Percentiles rank a stretch among this genome's conserved stretches.
These are phyloP conservation scores for Tylopilus cervinicoccineus DNA, from an alignment of 768 basidiomycete species.

Conservation along the genomic window DNA sequence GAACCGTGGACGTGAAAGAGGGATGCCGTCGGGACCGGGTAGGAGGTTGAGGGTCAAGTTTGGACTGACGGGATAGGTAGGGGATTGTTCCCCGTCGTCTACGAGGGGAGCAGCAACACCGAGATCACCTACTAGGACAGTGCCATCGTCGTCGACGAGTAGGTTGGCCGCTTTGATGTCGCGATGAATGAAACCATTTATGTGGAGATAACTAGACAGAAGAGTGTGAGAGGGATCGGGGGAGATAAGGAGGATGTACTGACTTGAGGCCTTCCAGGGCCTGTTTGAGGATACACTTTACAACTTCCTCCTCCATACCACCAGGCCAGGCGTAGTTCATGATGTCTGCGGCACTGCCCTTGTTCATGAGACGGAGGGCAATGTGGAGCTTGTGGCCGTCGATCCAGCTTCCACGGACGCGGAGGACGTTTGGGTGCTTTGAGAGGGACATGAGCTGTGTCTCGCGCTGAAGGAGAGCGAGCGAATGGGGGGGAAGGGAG, in stretches of 20 bases:
- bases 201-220: constrained; percentile 68
- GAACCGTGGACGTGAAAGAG: constrained; percentile 39
- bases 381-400: constrained; percentile 81
- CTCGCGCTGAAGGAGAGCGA: constrained; percentile 76
- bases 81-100: constrained; percentile 53
- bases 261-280: constrained; percentile 86
- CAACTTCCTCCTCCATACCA: constrained; percentile 90
- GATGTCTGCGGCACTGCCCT: constrained; percentile 80
- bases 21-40: background rate
- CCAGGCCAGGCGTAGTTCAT: constrained; percentile 82
- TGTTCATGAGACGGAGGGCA: constrained; percentile 86
- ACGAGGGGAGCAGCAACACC: constrained; percentile 85
- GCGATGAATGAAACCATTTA: constrained; percentile 88
- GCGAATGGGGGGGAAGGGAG: constrained; percentile 61
- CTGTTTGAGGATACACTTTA: constrained; percentile 80
- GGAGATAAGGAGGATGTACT: constrained; percentile 22
- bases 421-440: constrained; percentile 90
- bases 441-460: constrained; percentile 90
- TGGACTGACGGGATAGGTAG: constrained; percentile 19
- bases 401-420: constrained; percentile 88
- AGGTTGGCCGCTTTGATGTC: constrained; percentile 95
- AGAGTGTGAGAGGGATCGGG: constrained; percentile 4
- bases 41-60: constrained; percentile 35
- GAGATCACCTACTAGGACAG: constrained; percentile 86
- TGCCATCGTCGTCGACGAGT: constrained; percentile 86